Conservation (phyloP, 176 grass and related monocot genomes). For the Poa annua region DNA sequence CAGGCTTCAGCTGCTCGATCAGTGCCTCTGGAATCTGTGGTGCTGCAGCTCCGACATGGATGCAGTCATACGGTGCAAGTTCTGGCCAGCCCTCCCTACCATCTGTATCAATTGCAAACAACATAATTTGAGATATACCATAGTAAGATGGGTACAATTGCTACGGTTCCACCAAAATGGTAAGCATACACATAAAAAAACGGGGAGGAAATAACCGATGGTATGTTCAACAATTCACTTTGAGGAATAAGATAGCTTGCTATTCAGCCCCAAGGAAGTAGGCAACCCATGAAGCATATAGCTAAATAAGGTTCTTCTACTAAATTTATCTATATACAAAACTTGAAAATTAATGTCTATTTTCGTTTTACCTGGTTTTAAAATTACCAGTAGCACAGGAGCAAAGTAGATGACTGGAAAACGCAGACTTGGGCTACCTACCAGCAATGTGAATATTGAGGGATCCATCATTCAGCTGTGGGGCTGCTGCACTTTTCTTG, state of each 20-base stretch:
- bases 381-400: background rate
- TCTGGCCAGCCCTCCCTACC: slow-evolving; percentile 83
- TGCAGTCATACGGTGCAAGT: slow-evolving; percentile 71
- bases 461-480: slow-evolving; percentile 60
- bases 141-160: background rate
- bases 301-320: slow-evolving; percentile 8
- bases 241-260: background rate
- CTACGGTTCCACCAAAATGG: background rate
- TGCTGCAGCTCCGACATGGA: slow-evolving; percentile 80
- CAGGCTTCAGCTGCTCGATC: slow-evolving; percentile 73
- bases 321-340: background rate
- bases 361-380: background rate
- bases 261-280: background rate
- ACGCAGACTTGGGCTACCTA: slow-evolving; percentile 18
- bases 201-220: background rate
- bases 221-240: background rate
- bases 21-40: slow-evolving; percentile 63
- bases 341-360: background rate
- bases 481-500: slow-evolving; percentile 65
- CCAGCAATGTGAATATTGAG: slow-evolving; percentile 63
- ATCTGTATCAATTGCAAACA: slow-evolving; percentile 54
- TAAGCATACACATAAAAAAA: background rate
- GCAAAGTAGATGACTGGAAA: slow-evolving; percentile 9
- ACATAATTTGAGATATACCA: background rate
- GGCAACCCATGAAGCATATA: slow-evolving; percentile 14